A percentile compares a stretch with the other conserved stretches of the same genome.
Evolutionary conservation across 2,329 filamentous ascomycete genomes (phyloP).

Genomic region (Colletotrichum sp.): DNA sequence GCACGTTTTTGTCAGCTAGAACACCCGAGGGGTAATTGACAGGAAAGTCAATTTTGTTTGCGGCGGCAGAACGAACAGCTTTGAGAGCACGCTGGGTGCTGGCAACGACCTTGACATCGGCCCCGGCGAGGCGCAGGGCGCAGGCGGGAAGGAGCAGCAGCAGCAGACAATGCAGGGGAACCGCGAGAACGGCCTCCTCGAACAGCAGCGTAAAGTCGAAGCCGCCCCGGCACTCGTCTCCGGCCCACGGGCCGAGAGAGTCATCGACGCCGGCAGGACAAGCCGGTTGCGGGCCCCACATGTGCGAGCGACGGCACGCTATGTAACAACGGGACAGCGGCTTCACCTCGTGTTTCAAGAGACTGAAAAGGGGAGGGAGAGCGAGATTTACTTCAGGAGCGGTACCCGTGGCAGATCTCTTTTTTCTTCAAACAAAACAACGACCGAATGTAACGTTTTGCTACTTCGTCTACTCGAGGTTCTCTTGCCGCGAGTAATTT

Average conservation of each 20-base stretch:
- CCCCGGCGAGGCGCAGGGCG: not conserved
- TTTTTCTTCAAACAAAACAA: conserved; percentile 5
- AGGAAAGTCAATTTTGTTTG: not conserved
- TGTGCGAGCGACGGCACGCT: not conserved
- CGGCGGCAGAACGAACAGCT: not conserved
- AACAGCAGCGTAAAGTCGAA: conserved; percentile 34
- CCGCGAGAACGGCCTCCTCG: conserved; percentile 28
- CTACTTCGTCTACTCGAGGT: not conserved
- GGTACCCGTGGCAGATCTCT: not conserved
- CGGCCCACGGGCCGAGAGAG: conserved; percentile 20
- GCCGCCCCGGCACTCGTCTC: conserved; percentile 25
- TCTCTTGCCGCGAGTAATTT: not conserved
- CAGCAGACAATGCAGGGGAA: conserved; percentile 16
- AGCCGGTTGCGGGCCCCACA: conserved; percentile 7
- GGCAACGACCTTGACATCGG: conserved; percentile 12
- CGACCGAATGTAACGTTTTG: not conserved
- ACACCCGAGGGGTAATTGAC: not conserved
- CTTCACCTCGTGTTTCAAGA: conserved; percentile 2
- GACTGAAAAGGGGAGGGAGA: not conserved
- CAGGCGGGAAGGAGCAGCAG: not conserved
- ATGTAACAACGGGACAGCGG: not conserved
- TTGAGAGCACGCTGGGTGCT: conserved; percentile 7
- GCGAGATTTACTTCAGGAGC: not conserved
- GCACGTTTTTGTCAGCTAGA: not conserved
- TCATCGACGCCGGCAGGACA: conserved; percentile 11